A percentile compares a stretch with the other conserved stretches of the same genome.
phyloP scores from a whole-genome alignment of 139 green algal genomes.

The Chlorella sp. region DNA sequence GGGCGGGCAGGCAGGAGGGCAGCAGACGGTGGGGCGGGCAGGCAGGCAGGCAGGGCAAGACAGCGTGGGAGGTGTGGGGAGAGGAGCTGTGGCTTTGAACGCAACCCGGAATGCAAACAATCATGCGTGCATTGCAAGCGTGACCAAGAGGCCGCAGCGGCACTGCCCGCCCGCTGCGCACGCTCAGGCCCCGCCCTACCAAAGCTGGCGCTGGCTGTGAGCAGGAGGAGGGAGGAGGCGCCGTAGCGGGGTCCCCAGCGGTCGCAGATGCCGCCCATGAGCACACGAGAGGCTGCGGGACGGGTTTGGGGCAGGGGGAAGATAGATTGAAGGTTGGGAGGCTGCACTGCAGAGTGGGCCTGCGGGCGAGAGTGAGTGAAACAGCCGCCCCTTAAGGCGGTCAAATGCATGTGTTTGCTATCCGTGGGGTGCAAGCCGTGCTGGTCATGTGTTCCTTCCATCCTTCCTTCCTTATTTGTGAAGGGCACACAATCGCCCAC shows the following conservation, averaged over 20 bases:
- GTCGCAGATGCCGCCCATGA: conserved; percentile 70
- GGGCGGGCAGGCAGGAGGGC: too few relatives aligned
- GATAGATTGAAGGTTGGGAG: neutral
- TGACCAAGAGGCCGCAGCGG: neutral
- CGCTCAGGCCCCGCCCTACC: neutral
- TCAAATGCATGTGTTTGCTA: neutral
- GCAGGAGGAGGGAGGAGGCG: conserved; percentile 26
- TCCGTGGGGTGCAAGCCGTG: neutral
- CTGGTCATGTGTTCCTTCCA: too few relatives aligned
- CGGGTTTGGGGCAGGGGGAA: too few relatives aligned
- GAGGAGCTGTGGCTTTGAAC: conserved; percentile 21
- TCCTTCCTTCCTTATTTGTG: too few relatives aligned
- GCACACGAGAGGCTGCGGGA: neutral
- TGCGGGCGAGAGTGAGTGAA: neutral
- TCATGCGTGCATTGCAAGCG: conserved; percentile 50
- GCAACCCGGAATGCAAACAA: conserved; percentile 68
- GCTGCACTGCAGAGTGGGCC: neutral
- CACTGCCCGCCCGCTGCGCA: neutral
- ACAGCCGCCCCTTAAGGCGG: neutral
- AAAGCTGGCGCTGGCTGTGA: conserved; percentile 44
- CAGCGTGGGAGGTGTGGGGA: neutral
- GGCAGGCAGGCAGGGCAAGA: neutral
- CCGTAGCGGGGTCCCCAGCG: conserved; percentile 78
- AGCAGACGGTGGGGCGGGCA: neutral
- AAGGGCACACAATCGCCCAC: too few relatives aligned